A percentile compares a stretch with the other conserved stretches of the same genome.
phyloP scores from a whole-genome alignment of 352 stramenopile genomes.

The Phytophthora aleatoria region DNA sequence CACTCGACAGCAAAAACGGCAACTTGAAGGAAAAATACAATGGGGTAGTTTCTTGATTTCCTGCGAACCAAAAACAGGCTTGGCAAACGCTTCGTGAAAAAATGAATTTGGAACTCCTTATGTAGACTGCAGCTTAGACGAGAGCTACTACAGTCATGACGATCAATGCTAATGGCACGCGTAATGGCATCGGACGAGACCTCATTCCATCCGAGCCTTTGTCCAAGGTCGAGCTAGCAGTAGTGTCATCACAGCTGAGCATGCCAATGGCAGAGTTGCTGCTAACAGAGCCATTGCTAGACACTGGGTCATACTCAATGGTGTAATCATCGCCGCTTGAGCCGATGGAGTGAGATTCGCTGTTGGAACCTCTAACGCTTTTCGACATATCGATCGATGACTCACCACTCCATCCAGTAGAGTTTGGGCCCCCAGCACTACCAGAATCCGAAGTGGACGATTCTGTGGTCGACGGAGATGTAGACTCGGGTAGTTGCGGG shows the following conservation, averaged over 20 bases:
- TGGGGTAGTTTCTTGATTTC: background rate
- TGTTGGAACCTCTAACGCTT: background rate
- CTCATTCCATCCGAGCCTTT: background rate
- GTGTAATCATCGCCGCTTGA: conserved; percentile 3
- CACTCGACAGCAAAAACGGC: background rate
- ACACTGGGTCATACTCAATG: conserved; percentile 4
- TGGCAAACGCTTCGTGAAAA: no score
- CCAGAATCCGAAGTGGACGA: background rate
- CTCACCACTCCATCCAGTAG: background rate
- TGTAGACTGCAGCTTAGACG: background rate
- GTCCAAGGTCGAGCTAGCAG: background rate
- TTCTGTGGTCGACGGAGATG: background rate
- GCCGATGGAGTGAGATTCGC: background rate
- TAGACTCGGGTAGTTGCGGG: background rate
- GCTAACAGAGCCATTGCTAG: background rate
- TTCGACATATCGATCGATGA: background rate
- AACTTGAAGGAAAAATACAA: background rate
- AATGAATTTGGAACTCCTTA: no score
- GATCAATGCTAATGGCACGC: background rate
- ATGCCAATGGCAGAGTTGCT: background rate
- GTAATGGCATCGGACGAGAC: background rate
- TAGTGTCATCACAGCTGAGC: background rate
- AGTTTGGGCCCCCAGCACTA: background rate
- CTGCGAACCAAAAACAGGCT: no score
- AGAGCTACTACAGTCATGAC: background rate